Evolutionary conservation across 73 alveolate genomes (phyloP).

Genomic region (Breviolum minutum): DNA sequence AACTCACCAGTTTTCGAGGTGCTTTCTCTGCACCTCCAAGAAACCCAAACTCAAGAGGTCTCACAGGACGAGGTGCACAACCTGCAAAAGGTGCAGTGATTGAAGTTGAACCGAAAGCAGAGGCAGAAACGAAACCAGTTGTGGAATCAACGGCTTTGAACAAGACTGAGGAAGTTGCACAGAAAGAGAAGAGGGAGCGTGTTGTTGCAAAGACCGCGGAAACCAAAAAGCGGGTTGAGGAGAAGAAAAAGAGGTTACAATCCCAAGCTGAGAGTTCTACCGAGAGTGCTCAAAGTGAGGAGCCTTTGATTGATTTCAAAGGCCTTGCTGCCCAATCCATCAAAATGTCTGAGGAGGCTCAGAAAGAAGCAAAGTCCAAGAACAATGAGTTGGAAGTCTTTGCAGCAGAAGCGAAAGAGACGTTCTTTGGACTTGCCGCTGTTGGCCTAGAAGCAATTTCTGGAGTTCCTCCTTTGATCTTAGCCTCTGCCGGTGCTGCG

Average conservation of each 20-base stretch:
- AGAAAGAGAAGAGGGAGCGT: constrained; percentile 26
- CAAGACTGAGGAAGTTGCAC: background rate
- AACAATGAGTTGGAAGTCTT: background rate
- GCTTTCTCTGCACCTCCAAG: constrained; percentile 25
- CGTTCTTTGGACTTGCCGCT: background rate
- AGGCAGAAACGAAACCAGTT: background rate
- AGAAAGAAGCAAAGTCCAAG: constrained; percentile 19
- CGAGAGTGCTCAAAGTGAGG: background rate
- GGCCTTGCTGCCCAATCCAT: constrained; percentile 48
- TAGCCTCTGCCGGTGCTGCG: background rate
- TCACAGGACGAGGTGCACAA: background rate
- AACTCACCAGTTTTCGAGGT: background rate
- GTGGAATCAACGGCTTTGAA: background rate
- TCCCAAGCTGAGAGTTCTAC: background rate
- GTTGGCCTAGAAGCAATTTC: constrained; percentile 39
- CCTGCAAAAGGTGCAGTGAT: constrained; percentile 6
- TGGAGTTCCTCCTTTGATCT: constrained; percentile 37
- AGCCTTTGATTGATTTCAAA: constrained; percentile 14
- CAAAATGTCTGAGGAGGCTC: constrained; percentile 69
- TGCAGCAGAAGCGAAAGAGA: constrained; percentile 21
- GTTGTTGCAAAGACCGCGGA: constrained; percentile 58
- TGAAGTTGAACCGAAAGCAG: background rate
- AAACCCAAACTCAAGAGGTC: background rate
- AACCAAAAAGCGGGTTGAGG: constrained; percentile 66
- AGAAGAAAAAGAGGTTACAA: constrained; percentile 41